A percentile compares a stretch with the other conserved stretches of the same genome.
Conservation (phyloP, 257 asterid genomes). For the Scutellaria baicalensis region DNA sequence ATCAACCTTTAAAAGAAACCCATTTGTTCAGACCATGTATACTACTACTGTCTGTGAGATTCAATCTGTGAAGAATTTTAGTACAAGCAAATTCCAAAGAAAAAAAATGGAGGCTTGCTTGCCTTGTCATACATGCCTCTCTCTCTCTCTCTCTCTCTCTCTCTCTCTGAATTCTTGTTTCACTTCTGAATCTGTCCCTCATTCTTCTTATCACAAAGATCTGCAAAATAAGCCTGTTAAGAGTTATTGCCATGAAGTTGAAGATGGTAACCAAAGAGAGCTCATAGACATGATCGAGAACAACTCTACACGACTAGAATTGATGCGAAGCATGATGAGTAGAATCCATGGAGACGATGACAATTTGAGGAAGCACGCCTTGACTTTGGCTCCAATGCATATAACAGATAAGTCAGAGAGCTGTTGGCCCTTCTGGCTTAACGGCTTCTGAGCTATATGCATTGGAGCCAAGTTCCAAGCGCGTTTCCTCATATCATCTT, state of each 20-base stretch:
- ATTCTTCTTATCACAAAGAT: constrained; percentile 3
- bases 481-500: too few species aligned
- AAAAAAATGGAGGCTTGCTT: constrained; percentile 42
- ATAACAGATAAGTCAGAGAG: constrained; percentile 1
- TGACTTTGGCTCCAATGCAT: constrained; percentile 33
- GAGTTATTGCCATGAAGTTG: constrained; percentile 14
- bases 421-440: too few species aligned
- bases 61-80: too few species aligned
- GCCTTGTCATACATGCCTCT: constrained; percentile 28
- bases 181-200: background rate
- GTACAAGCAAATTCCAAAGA: background rate
- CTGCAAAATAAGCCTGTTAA: background rate
- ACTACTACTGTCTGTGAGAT: too few species aligned
- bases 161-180: background rate
- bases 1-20: background rate
- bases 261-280: background rate
- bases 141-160: constrained; percentile 27
- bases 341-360: constrained; percentile 40
- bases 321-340: constrained; percentile 18
- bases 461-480: too few species aligned
- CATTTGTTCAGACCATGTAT: too few species aligned
- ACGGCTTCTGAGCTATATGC: too few species aligned
- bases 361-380: constrained; percentile 16
- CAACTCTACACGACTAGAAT: constrained; percentile 3
- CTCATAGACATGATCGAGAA: constrained; percentile 23